Evolutionary conservation across 805 yeast genomes (phyloP).

Genomic region (Barnettozyma californica): DNA sequence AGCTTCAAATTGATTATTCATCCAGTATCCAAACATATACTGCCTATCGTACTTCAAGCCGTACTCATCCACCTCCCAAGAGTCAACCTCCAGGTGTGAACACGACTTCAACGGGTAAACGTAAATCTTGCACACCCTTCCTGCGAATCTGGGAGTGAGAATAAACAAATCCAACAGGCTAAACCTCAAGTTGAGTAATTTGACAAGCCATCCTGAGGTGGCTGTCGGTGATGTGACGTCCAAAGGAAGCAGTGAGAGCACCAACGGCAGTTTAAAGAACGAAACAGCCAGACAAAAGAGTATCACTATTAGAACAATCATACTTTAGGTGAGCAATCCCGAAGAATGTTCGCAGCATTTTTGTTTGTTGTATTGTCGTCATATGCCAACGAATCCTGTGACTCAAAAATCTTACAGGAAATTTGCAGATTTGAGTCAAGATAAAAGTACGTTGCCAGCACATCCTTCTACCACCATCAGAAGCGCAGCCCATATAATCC

Average conservation of each 20-base stretch:
- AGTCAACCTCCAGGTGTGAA: slow-evolving; percentile 8
- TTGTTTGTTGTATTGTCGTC: no score
- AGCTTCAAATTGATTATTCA: slow-evolving; percentile 12
- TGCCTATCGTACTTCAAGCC: slow-evolving; percentile 22
- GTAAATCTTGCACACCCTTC: slow-evolving; percentile 10
- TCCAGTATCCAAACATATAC: slow-evolving; percentile 20
- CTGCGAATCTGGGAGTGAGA: slow-evolving; percentile 1
- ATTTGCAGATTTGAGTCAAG: no score
- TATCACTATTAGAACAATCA: not conserved
- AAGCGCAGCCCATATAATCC: no score
- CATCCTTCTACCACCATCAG: no score
- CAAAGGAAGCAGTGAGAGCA: not conserved
- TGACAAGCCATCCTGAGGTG: not conserved
- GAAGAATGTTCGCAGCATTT: not conserved
- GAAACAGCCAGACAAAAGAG: not conserved
- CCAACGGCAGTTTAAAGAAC: not conserved
- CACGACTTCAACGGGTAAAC: slow-evolving; percentile 21
- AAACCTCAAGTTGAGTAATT: not conserved
- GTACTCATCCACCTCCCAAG: slow-evolving; percentile 19
- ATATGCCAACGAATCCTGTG: not conserved
- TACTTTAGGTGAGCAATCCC: not conserved
- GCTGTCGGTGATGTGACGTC: not conserved
- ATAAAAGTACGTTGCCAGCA: no score
- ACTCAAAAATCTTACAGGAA: not conserved
- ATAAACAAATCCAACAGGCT: not conserved